A percentile compares a stretch with the other conserved stretches of the same genome.
Conservation (phyloP, 768 basidiomycete species). For the Boletus tomentosulus region DNA sequence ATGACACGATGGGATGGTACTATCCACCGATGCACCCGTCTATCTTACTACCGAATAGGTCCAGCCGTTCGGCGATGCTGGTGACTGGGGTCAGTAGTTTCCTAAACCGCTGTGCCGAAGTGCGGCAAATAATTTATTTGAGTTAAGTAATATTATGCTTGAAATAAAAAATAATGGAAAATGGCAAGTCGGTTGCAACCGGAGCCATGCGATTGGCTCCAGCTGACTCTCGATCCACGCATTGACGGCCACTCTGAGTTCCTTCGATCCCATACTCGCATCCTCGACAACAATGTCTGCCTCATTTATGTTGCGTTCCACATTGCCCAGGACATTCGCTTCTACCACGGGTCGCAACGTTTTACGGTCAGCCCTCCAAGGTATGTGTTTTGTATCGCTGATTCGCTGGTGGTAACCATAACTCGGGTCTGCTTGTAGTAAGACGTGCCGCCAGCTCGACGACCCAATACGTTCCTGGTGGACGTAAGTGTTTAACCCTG, state of each 20-base stretch:
- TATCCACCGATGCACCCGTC: too few species aligned
- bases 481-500: constrained; percentile 46
- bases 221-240: background rate
- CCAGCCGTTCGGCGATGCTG: too few species aligned
- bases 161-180: background rate
- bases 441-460: constrained; percentile 37
- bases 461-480: constrained; percentile 58
- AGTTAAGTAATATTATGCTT: too few species aligned
- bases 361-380: constrained; percentile 38
- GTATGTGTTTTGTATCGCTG: constrained; percentile 22
- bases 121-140: too few species aligned
- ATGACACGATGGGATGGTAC: too few species aligned
- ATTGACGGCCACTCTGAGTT: background rate
- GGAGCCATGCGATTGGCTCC: constrained; percentile 16
- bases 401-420: background rate
- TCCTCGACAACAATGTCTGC: constrained; percentile 41
- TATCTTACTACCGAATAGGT: too few species aligned
- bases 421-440: constrained; percentile 24
- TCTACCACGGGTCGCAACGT: constrained; percentile 36
- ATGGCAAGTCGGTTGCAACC: constrained; percentile 2
- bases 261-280: background rate
- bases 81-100: too few species aligned
- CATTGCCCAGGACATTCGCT: constrained; percentile 41
- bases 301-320: constrained; percentile 46
- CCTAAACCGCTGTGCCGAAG: too few species aligned